A percentile compares a stretch with the other conserved stretches of the same genome.
phyloP scores from a whole-genome alignment of 2,329 filamentous ascomycete species.

The Colletotrichum eleusines region DNA sequence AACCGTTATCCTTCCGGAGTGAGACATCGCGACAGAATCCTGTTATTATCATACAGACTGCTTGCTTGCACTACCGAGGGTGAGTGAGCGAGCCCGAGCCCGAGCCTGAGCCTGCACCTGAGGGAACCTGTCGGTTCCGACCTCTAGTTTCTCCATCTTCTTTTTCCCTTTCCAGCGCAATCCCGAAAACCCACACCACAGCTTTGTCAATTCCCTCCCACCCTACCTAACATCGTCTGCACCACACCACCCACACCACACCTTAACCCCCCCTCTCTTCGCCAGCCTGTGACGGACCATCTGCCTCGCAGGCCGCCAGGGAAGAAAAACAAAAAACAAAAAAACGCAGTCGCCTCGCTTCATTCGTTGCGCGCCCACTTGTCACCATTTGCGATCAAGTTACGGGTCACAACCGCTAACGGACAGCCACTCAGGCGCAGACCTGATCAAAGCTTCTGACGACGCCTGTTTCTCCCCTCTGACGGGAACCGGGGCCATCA shows the following conservation, averaged over 20 bases:
- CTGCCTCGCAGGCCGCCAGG: constrained; percentile 31
- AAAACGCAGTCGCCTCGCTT: constrained; percentile 22
- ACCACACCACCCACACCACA: constrained; percentile 32
- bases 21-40: constrained; percentile 7
- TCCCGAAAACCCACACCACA: constrained; percentile 40
- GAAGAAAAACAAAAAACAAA: neutral
- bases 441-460: constrained; percentile 21
- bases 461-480: constrained; percentile 18
- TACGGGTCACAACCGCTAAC: constrained; percentile 30
- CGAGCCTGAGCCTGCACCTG: constrained; percentile 1
- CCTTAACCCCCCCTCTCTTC: constrained; percentile 18
- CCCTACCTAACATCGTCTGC: constrained; percentile 28
- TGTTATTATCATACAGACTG: neutral
- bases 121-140: constrained; percentile 25
- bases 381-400: constrained; percentile 8
- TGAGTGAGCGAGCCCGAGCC: constrained; percentile 29
- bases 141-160: constrained; percentile 40
- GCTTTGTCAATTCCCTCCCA: constrained; percentile 37
- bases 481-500: constrained; percentile 27
- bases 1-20: constrained; percentile 5
- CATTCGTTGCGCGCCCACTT: constrained; percentile 30
- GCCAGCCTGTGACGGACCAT: constrained; percentile 27
- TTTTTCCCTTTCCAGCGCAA: constrained; percentile 40
- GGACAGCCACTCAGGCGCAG: constrained; percentile 30
- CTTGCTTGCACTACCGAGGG: constrained; percentile 22